Evolutionary conservation across 129 eudicot species (phyloP), one percentile per base, ranked within the genome.

Genomic region (Chrysanthemum seticuspe): DNA sequence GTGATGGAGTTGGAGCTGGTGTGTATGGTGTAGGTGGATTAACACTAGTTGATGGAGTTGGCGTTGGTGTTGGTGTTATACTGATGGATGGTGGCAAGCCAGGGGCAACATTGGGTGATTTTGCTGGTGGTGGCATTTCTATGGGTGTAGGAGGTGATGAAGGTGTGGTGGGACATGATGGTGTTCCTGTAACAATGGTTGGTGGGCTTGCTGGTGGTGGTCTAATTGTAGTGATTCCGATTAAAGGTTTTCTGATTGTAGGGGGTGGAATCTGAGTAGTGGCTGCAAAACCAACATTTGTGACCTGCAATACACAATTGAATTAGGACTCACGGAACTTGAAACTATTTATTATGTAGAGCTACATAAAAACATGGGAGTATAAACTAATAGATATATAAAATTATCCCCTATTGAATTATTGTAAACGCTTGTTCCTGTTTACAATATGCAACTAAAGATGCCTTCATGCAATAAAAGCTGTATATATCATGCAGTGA

Each of bases 301-400:
- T 75, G 13, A 75, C 79, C 79, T 75, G 29, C 8, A 34, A 55
- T 55, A 44, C 51, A 47, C 51, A 66, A 29, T n/a, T 55, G 27
- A 44, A 34, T 29, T 34, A 36, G 10, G 54, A 74, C 57, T 44
- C 23, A 12, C 8, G 57, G 0, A 19, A 57, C 27, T 34, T 8
- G 45, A n/a, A 8, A 65, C n/a, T 44, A 13, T 34, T 10, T 19
- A 10, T 58, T 21, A 13, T 0, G 1, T 16, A 16, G 6, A 11
- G 52, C 19, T 36, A 19, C 40, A 19, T 11, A 10, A 6, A 56
- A 12, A 72, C 48, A 59, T 59, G 61, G 44, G 44, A 36, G 44
- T 36, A 36, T 36, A 51, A 69, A 67, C 8, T 3, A 13, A 2
- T 8, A 65, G 19, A 21, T 67, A 4, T 67, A 9, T 10, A 36